A percentile compares a stretch with the other conserved stretches of the same genome.
Evolutionary conservation across 2,329 filamentous ascomycete genomes (phyloP).

Genomic region (Pyricularia grisea): DNA sequence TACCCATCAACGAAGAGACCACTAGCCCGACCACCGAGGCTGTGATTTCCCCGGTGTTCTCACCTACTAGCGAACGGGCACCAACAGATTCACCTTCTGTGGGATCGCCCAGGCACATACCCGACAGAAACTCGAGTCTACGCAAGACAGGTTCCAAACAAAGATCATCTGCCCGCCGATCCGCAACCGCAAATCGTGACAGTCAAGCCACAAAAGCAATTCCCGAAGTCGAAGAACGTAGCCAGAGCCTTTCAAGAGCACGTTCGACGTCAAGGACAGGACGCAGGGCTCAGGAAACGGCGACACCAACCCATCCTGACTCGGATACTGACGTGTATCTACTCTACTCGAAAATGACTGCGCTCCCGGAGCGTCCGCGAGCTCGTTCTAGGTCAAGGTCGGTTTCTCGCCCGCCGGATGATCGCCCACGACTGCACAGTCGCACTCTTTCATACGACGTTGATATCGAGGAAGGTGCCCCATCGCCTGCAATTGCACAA

Average conservation of each 20-base stretch:
- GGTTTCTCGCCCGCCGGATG: neutral
- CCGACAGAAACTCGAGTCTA: conserved; percentile 58
- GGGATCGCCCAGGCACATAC: conserved; percentile 46
- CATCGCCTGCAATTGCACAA: conserved; percentile 59
- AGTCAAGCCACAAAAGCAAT: conserved; percentile 33
- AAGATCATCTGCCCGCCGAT: conserved; percentile 31
- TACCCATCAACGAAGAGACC: conserved; percentile 47
- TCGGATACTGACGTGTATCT: neutral
- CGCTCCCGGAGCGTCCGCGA: conserved; percentile 6
- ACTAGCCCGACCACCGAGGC: conserved; percentile 10
- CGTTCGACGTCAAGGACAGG: neutral
- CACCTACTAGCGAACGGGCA: conserved; percentile 14
- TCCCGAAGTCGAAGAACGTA: conserved; percentile 13
- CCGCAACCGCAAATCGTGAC: conserved; percentile 35
- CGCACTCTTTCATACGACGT: conserved; percentile 16
- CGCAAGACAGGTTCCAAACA: conserved; percentile 37
- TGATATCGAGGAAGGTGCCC: conserved; percentile 53
- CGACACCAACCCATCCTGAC: neutral
- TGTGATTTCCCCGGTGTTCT: conserved; percentile 13
- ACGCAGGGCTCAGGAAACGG: neutral
- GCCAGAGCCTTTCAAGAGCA: neutral
- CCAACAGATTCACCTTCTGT: conserved; percentile 9
- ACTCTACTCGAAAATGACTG: conserved; percentile 2
- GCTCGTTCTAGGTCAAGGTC: neutral
- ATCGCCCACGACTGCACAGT: neutral